A percentile compares a stretch with the other conserved stretches of the same genome.
phyloP scores from a whole-genome alignment of 2,329 filamentous ascomycete species.

The Aschersonia sp. region DNA sequence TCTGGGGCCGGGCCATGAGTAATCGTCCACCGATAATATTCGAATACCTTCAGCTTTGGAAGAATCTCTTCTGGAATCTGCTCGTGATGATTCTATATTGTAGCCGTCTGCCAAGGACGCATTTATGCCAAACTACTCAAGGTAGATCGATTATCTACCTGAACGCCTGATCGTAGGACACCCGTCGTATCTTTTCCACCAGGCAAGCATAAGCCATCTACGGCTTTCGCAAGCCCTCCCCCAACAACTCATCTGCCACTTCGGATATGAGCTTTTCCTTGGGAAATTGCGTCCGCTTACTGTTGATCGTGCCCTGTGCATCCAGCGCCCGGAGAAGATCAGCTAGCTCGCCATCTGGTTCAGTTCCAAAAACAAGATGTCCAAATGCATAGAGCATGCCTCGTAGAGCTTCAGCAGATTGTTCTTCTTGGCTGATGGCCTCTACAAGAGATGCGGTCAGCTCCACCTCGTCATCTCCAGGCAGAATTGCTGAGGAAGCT shows the following conservation, averaged over 20 bases:
- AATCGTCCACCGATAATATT: too few relatives aligned
- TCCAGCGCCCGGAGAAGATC: constrained; percentile 72
- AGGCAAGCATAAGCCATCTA: constrained; percentile 4
- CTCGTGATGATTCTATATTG: too few relatives aligned
- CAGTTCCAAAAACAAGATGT: constrained; percentile 57
- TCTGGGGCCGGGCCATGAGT: neutral
- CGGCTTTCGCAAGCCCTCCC: constrained; percentile 29
- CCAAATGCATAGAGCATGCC: constrained; percentile 67
- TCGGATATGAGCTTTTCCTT: constrained; percentile 42
- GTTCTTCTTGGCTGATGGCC: constrained; percentile 44
- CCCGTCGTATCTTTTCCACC: neutral
- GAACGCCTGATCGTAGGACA: neutral
- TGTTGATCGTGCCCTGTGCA: constrained; percentile 47
- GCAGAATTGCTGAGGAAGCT: constrained; percentile 40
- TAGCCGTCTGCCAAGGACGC: too few relatives aligned
- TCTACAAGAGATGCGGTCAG: constrained; percentile 70
- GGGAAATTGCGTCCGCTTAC: constrained; percentile 42
- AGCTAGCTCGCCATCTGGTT: constrained; percentile 57
- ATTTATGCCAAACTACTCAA: too few relatives aligned
- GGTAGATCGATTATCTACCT: too few relatives aligned
- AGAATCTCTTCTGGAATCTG: too few relatives aligned
- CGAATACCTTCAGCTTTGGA: too few relatives aligned
- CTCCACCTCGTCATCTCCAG: constrained; percentile 63
- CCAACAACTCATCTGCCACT: constrained; percentile 36
- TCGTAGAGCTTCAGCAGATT: constrained; percentile 57